Conservation (phyloP, 441 rosid species). For the Pelargonium australe region DNA sequence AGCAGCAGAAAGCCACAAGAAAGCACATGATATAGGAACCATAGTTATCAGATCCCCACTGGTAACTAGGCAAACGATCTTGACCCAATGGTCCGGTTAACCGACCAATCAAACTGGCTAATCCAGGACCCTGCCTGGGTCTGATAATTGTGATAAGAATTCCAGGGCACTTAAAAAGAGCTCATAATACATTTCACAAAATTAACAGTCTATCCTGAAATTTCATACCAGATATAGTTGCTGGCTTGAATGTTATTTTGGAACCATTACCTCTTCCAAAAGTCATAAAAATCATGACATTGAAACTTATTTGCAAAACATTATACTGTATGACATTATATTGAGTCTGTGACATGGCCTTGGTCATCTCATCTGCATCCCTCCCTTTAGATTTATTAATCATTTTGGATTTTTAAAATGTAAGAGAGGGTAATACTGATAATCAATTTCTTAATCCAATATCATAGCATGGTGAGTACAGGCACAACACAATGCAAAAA, state of each 20-base stretch:
- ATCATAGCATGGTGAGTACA: not conserved
- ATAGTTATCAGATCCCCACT: no score
- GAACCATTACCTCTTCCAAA: not conserved
- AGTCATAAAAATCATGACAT: not conserved
- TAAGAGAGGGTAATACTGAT: not conserved
- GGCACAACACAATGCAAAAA: not conserved
- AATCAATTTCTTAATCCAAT: not conserved
- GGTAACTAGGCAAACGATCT: no score
- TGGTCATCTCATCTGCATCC: not conserved
- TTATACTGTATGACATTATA: not conserved
- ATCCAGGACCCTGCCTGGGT: no score
- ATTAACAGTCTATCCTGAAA: not conserved
- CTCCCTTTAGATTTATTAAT: not conserved
- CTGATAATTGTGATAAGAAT: not conserved
- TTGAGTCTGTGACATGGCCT: not conserved
- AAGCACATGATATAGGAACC: constrained; percentile 4
- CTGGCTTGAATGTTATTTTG: not conserved
- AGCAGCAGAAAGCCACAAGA: not conserved
- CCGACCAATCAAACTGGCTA: no score
- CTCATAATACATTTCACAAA: not conserved
- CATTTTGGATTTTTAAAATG: not conserved
- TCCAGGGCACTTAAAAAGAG: not conserved
- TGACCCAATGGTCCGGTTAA: no score
- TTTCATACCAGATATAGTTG: not conserved
- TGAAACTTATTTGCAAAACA: not conserved